Conservation (phyloP, 2,329 filamentous ascomycete species). For the Juglanconis sp. region DNA sequence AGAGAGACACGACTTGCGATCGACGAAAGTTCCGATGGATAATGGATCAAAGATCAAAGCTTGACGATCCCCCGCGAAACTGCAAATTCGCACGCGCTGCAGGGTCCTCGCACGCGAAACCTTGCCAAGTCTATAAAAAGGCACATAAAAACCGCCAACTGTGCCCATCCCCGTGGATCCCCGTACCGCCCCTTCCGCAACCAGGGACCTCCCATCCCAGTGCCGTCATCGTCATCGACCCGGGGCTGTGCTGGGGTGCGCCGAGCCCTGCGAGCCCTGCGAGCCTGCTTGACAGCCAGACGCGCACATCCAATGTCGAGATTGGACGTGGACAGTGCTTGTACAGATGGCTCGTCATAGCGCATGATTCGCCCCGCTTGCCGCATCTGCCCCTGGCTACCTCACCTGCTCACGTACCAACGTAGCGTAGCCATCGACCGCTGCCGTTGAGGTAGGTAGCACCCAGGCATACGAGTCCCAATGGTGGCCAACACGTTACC, state of each 20-base stretch:
- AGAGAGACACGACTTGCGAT: too few relatives aligned
- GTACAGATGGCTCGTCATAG: not conserved
- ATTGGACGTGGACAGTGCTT: too few relatives aligned
- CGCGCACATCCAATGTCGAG: too few relatives aligned
- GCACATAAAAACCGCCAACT: not conserved
- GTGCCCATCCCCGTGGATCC: not conserved
- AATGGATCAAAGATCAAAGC: too few relatives aligned
- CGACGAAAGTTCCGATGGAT: too few relatives aligned
- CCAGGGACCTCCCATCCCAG: not conserved
- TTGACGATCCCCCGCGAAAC: not conserved
- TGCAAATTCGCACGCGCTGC: not conserved
- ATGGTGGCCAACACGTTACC: not conserved
- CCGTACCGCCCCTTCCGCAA: not conserved
- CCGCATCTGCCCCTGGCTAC: not conserved
- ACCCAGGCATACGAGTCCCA: not conserved
- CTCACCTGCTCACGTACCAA: too few relatives aligned
- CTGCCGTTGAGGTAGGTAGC: too few relatives aligned
- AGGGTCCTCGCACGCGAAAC: not conserved
- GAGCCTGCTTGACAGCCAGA: not conserved
- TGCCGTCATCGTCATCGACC: not conserved
- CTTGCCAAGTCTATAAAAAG: not conserved
- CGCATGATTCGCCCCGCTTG: not conserved
- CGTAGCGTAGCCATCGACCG: not conserved
- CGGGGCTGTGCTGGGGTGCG: not conserved
- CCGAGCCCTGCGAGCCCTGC: not conserved